phyloP scores from a whole-genome alignment of 176 grass and related monocot genomes.

The Poa pratensis region DNA sequence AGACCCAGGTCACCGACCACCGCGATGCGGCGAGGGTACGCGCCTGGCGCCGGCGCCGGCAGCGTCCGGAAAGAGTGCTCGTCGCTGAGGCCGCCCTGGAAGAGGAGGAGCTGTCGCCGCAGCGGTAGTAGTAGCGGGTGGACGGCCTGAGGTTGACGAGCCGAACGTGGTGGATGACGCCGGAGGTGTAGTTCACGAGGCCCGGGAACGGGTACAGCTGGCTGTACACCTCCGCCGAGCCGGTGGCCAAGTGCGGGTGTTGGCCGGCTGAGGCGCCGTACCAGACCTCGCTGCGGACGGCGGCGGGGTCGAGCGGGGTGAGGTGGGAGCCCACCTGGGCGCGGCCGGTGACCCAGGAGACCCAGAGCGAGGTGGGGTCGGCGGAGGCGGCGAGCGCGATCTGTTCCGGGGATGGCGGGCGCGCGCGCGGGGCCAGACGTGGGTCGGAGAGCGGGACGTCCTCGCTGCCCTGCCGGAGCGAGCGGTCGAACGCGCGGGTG shows the following conservation, averaged over 20 bases:
- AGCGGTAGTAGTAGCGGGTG: constrained; percentile 83
- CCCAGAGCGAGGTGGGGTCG: constrained; percentile 64
- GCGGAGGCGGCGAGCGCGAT: constrained; percentile 73
- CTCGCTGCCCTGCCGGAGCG: constrained; percentile 74
- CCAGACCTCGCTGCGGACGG: constrained; percentile 70
- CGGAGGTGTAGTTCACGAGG: constrained; percentile 88
- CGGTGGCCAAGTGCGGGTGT: constrained; percentile 49
- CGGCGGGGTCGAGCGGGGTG: constrained; percentile 61
- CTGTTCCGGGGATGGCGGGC: constrained; percentile 75
- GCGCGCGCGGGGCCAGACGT: constrained; percentile 51
- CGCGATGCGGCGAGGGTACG: constrained; percentile 65
- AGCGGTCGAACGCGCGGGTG: constrained; percentile 64
- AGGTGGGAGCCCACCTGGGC: background rate
- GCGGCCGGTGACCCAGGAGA: constrained; percentile 80
- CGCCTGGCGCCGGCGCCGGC: constrained; percentile 37
- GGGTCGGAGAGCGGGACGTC: constrained; percentile 69
- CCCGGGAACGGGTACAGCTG: constrained; percentile 87
- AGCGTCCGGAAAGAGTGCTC: constrained; percentile 73
- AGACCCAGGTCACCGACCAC: constrained; percentile 92
- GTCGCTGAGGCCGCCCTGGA: constrained; percentile 51
- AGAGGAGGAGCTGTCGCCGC: constrained; percentile 63
- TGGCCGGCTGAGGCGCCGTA: constrained; percentile 30
- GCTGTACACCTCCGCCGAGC: constrained; percentile 74
- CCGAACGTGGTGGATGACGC: constrained; percentile 81
- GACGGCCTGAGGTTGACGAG: constrained; percentile 51